Evolutionary conservation across 179 eudicot genomes (phyloP), one percentile per base, ranked within the genome.

Genomic region (Nepenthes alata): DNA sequence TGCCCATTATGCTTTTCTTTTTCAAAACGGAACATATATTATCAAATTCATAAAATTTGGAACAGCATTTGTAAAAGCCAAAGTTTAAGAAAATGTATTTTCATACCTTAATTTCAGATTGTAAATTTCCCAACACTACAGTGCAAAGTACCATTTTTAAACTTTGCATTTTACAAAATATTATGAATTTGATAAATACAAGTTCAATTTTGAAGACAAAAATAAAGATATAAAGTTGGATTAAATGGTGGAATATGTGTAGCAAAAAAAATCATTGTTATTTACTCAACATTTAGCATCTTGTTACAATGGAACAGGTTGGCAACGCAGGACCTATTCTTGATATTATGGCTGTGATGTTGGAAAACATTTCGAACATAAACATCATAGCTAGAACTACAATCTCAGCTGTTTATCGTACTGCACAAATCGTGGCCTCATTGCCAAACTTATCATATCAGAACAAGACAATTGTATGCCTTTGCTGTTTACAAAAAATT

Each of bases 301-400:
- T 15, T 2, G 35, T 59, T 49, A 12, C 37, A 53, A 14, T 67
- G 65, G 61, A 72, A 66, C 83, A 94, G 99, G 97, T 94, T 64
- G 99, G 99, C 75, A 97, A 94, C 80, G 99, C 95, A 41, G 88
- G 97, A 62, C 91, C 87, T 53, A 77, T 94, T 69, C 88, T 90
- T 68, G 97, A 91, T 70, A 84, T 85, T 47, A 90, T 94, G 97
- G 91, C 99, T 53, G 88, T 76, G 67, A 85, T 81, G 89, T 71
- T 94, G 71, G 99, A 94, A 70, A 94, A 84, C 77, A 75, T 85
- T 51, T 80, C 99, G 64, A 72, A 70, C 72, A 77, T 85, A 59
- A 80, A 85, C 47, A 75, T 80, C 58, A 71, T 84, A 58, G 91
- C 96, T 55, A 77, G 89, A 77, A 83, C 94, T 37, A 91, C 96